Percentiles rank a stretch among this genome's conserved stretches.
Conservation (phyloP, 305 asterid species). For the Coffea humblotiana region DNA sequence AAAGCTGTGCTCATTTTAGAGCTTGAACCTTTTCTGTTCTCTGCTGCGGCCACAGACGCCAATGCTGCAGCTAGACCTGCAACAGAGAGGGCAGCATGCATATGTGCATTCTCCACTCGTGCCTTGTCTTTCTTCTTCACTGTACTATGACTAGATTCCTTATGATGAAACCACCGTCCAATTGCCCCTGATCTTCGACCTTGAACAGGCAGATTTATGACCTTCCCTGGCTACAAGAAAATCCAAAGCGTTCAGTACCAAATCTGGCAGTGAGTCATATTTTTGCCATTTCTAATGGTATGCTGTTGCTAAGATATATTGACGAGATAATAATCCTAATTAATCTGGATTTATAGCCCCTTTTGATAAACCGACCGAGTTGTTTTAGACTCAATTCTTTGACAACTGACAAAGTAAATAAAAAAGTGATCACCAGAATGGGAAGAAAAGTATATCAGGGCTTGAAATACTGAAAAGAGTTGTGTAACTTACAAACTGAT, state of each 20-base stretch:
- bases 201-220: slow-evolving; percentile 26
- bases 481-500: slow-evolving; percentile 42
- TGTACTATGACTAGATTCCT: slow-evolving; percentile 31
- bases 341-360: not conserved
- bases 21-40: slow-evolving; percentile 32
- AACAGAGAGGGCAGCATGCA: slow-evolving; percentile 59
- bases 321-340: not conserved
- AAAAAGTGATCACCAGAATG: not conserved
- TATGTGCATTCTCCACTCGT: slow-evolving; percentile 62
- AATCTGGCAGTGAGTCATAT: no score
- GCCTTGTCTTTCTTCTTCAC: slow-evolving; percentile 73
- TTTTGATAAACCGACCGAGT: not conserved
- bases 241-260: not conserved
- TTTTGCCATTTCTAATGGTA: not conserved
- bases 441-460: not conserved
- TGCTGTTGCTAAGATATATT: not conserved
- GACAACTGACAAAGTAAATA: not conserved
- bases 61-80: slow-evolving; percentile 86
- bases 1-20: slow-evolving; percentile 63
- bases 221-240: slow-evolving; percentile 38
- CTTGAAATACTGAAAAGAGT: not conserved
- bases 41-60: slow-evolving; percentile 60
- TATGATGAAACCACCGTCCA: slow-evolving; percentile 64
- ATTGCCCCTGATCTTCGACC: slow-evolving; percentile 41
- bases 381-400: not conserved